Base-by-base conservation (phyloP, 768 basidiomycete genomes). In the Leccinum broughii region DNA sequence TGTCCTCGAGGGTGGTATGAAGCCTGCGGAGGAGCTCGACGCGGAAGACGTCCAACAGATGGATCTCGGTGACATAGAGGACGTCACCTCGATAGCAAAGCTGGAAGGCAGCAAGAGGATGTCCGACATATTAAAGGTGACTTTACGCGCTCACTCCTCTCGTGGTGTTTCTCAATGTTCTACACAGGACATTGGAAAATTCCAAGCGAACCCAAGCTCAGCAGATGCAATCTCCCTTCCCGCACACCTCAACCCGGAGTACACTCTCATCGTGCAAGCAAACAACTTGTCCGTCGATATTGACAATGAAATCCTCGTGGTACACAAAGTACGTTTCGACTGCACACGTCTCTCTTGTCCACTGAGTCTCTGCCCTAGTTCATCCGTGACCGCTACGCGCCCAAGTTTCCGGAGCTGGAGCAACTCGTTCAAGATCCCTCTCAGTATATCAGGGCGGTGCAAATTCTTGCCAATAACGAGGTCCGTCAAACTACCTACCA, bases 241-340 rank as follows among this genome's bases (percentile, higher is more conserved):
- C 24, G 88, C 92, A 2, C 91, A 93, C 71, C 81, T 94, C 62
- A 95, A 96, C 71, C 92, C 94, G 1, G 97, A 99, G 75, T 99
- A 99, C 77, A 86, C 89, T 62, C 81, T 98, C 62, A 98, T 98
- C 68, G 97, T 99, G 5, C 88, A 94, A 66, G 93, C 97, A 26
- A 99, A 99, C 79, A 99, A 99, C 75, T 79, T 98, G 59, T 93
- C 95, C 2, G 97, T 99, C 48, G 97, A 99, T 68, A 88, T 98
- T 6, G 97, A 99, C 76, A 99, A 99, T 67, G 97, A 99, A 75
- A 93, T 98, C 57, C 81, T 99, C 37, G 82, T 99, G 34, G 95
- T 99, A 1, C 93, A 99, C 78, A 99, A 99, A 82, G 94, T 84
- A 66, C 63, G 76, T 70, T 14, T 41, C 28, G 35, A 55, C 37